Evolutionary conservation across 1,284 basidiomycete species (phyloP), one percentile per base, ranked within the genome.

Genomic region (Thecaphora frezii): DNA sequence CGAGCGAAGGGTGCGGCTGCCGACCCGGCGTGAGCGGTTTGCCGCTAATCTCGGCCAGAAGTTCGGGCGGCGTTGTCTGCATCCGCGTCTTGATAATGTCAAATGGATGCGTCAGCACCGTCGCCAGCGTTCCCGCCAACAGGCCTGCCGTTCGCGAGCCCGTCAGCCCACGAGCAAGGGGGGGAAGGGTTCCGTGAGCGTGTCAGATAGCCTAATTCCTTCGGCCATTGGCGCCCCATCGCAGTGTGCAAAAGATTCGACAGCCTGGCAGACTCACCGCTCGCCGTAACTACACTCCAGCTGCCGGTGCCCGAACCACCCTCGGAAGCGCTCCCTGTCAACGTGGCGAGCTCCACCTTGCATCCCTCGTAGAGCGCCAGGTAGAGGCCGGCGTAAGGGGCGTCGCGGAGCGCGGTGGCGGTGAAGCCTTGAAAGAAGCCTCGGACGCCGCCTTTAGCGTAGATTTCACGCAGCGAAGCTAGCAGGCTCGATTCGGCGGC

Each of bases 381-480:
- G 70, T 97, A 99, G 9, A 98, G 79, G 0, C 94, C 94, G 0
- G 94, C 93, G 72, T 97, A 94, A 0, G 94, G 96, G 2, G 94
- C 94, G 77, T 98, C 94, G 36, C 94, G 85, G 22, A 94, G 82
- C 0, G 92, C 90, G 1, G 93, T 93, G 0, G 93, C 91, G 28
- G 90, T 80, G 72, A 96, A 90, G 0, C 93, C 94, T 51, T 90
- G 87, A 76, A 93, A 88, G 28, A 96, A 83, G 56, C 92, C 93
- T 33, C 86, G 84, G 2, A 90, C 85, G 0, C 94, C 93, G 44
- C 84, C 79, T 1, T 79, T 84, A 10, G 85, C 85, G 4, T 85
- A 80, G 22, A 97, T 85, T 44, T 62, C 58, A 10, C 66, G 44
- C 46, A 78, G 62, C 18, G 75, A 71, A 0, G 61, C 54, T 19